These are phyloP conservation scores for Podospora pseudoanserina DNA, from an alignment of 495 filamentous ascomycete genomes.

Conservation along the genomic window DNA sequence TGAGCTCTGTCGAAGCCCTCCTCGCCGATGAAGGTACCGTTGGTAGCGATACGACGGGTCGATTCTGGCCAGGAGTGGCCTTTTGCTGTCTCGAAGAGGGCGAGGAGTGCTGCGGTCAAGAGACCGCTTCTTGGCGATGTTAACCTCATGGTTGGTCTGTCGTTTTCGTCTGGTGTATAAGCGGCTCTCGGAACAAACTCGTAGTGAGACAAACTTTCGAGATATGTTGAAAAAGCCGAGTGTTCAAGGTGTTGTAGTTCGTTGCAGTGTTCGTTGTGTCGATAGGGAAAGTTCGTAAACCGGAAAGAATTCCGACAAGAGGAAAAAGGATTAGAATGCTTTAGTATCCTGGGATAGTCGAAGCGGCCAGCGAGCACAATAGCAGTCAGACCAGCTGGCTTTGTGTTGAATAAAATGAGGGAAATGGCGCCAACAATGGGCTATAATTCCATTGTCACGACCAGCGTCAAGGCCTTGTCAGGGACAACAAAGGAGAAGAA, in stretches of 20 bases:
- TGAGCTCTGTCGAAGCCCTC: slow-evolving; percentile 67
- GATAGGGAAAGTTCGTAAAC: background rate
- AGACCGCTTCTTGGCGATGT: slow-evolving; percentile 7
- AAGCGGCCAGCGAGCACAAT: slow-evolving; percentile 24
- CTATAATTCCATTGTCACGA: slow-evolving; percentile 17
- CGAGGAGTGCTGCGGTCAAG: slow-evolving; percentile 30
- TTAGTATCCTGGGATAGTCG: background rate
- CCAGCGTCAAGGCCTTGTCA: slow-evolving; percentile 1
- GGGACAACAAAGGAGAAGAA: background rate
- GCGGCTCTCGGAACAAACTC: background rate
- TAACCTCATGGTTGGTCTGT: slow-evolving; percentile 10
- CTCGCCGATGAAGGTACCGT: slow-evolving; percentile 68
- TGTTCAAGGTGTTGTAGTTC: background rate
- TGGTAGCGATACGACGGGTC: slow-evolving; percentile 61
- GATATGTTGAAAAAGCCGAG: background rate
- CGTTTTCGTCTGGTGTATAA: background rate
- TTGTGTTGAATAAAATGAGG: slow-evolving; percentile 3
- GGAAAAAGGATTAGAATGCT: background rate
- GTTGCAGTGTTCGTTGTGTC: background rate
- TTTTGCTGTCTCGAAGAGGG: slow-evolving; percentile 36
- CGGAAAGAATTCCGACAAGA: background rate
- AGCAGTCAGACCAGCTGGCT: slow-evolving; percentile 19
- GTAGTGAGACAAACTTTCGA: background rate
- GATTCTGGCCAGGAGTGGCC: slow-evolving; percentile 81
- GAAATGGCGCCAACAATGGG: background rate